phyloP scores from a whole-genome alignment of 2,329 filamentous ascomycete species.

The Phaeosphaeriaceae sp. region DNA sequence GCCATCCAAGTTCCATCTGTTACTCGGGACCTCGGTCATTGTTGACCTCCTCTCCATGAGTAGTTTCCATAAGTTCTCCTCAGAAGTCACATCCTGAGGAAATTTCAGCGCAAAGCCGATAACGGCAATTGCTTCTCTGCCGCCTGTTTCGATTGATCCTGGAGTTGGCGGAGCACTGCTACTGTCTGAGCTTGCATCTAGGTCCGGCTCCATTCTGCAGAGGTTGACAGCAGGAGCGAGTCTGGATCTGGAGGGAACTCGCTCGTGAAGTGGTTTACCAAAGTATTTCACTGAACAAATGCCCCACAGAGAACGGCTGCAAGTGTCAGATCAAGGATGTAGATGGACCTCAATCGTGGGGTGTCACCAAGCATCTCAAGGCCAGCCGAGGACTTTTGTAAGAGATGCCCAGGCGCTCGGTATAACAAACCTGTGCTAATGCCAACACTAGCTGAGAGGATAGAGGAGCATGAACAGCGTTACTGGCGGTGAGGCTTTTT shows the following conservation, averaged over 20 bases:
- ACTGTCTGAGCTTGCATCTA: not conserved
- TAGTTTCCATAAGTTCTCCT: slow-evolving; percentile 30
- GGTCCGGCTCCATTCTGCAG: not conserved
- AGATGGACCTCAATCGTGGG: not conserved
- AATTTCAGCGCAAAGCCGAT: slow-evolving; percentile 44
- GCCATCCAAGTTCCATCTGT: slow-evolving; percentile 25
- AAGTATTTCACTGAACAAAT: not conserved
- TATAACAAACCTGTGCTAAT: not conserved
- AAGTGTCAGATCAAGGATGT: too few relatives aligned
- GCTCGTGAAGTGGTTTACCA: not conserved
- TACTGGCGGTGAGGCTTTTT: not conserved
- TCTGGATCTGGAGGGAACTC: not conserved
- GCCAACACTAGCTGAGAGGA: not conserved
- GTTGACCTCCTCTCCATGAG: slow-evolving; percentile 18
- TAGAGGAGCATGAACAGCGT: not conserved
- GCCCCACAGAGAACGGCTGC: too few relatives aligned
- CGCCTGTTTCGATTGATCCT: not conserved
- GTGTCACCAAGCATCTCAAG: not conserved
- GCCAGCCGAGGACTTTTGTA: not conserved
- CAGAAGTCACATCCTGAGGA: slow-evolving; percentile 20
- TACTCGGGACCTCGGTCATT: slow-evolving; percentile 22
- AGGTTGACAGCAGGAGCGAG: not conserved
- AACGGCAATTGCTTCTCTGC: slow-evolving; percentile 39
- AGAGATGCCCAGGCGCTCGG: not conserved
- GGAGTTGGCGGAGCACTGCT: not conserved